These are phyloP conservation scores for Apiotrichum montevideense DNA, from an alignment of 1,284 basidiomycete species.

Conservation along the genomic window DNA sequence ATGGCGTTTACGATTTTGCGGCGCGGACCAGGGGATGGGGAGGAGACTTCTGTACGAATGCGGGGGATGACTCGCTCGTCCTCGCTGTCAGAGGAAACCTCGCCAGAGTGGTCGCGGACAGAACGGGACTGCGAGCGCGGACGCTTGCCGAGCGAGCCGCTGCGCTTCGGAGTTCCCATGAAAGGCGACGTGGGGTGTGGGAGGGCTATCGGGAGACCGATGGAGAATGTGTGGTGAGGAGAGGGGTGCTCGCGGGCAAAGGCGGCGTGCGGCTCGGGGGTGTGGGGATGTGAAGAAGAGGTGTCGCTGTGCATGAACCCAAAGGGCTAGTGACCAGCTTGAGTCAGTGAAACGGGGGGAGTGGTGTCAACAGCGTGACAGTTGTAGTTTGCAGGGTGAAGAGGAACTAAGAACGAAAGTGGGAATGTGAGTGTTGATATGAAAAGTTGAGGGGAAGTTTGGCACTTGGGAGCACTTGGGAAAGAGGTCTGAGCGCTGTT, in stretches of 20 bases:
- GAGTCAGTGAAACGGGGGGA: no score
- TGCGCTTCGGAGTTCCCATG: neutral
- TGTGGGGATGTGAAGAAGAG: neutral
- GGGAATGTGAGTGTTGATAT: no score
- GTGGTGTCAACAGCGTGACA: no score
- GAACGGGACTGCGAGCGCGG: neutral
- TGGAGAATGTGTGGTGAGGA: conserved; percentile 5
- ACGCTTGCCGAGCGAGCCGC: neutral
- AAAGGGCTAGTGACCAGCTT: no score
- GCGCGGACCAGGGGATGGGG: conserved; percentile 5
- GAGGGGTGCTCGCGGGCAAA: neutral
- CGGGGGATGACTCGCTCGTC: neutral
- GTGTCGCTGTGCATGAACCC: no score
- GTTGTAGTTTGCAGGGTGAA: neutral
- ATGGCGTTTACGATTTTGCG: conserved; percentile 18
- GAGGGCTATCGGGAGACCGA: conserved; percentile 7
- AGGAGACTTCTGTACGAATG: neutral
- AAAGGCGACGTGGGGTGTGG: conserved; percentile 1
- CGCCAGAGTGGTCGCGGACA: conserved; percentile 1
- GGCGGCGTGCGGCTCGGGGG: no score
- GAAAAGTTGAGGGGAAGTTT: neutral
- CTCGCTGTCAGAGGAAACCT: conserved; percentile 8
- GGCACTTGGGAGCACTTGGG: neutral
- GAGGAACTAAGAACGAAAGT: neutral
- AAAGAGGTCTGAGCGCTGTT: no score